Conservation (phyloP, 2,329 filamentous ascomycete genomes). For the Atkinsonella hypoxylon region DNA sequence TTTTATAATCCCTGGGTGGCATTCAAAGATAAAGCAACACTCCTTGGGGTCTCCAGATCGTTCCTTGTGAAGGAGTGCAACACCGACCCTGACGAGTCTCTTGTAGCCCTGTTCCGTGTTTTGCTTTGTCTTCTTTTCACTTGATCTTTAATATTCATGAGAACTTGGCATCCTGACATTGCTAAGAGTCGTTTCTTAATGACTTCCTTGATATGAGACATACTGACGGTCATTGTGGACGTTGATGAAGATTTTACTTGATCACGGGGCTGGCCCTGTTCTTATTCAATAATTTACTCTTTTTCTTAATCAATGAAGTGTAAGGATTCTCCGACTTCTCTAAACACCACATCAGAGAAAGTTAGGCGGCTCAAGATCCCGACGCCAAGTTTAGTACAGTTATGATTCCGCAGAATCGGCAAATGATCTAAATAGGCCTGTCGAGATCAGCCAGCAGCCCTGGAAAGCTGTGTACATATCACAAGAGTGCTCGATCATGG, state of each 20-base stretch:
- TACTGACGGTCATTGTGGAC: background rate
- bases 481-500: constrained; percentile 1
- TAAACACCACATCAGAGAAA: background rate
- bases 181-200: background rate
- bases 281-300: background rate
- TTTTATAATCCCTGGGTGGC: background rate
- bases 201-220: background rate
- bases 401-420: too few relatives aligned
- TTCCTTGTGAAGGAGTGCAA: background rate
- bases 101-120: background rate
- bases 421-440: too few relatives aligned
- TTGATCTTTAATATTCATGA: background rate
- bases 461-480: too few relatives aligned
- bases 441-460: too few relatives aligned
- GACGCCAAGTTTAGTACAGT: background rate
- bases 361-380: background rate
- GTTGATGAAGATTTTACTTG: background rate
- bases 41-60: background rate
- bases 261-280: background rate
- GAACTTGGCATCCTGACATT: background rate
- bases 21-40: background rate
- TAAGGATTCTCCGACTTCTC: background rate
- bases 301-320: background rate
- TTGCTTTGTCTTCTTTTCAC: background rate
- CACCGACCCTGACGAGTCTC: background rate